Conservation (phyloP, 176 grass and related monocot genomes). For the Paspalum vaginatum region DNA sequence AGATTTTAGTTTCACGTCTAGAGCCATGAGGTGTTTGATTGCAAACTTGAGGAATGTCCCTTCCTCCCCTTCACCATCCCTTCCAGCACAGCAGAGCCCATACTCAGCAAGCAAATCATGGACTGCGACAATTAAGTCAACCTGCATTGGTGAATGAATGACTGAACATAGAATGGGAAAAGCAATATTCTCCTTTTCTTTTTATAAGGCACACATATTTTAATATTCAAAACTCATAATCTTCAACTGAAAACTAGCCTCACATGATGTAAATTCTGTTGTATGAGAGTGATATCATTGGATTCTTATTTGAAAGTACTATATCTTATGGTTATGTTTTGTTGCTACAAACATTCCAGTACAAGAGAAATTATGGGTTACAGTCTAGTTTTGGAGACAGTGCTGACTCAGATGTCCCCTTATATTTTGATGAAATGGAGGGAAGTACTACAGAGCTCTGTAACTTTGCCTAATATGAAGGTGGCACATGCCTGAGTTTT, state of each 20-base stretch:
- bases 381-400: not conserved
- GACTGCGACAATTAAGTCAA: conserved; percentile 86
- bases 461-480: conserved; percentile 37
- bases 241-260: not conserved
- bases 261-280: not conserved
- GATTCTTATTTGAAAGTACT: not conserved
- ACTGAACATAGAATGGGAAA: conserved; percentile 29
- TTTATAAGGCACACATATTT: not conserved
- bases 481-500: conserved; percentile 75
- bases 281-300: not conserved
- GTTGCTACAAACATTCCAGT: not conserved
- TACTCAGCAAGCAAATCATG: conserved; percentile 97
- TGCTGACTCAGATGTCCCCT: too few species aligned
- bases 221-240: not conserved
- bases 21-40: conserved; percentile 93
- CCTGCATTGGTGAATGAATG: conserved; percentile 60
- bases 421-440: too few species aligned
- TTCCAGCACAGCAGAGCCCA: conserved; percentile 91
- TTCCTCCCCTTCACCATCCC: conserved; percentile 83
- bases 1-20: conserved; percentile 94
- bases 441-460: not conserved
- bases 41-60: conserved; percentile 92
- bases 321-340: not conserved
- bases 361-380: not conserved
- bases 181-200: not conserved